phyloP scores from a whole-genome alignment of 768 basidiomycete species.

The Thelephora aurantiotincta region DNA sequence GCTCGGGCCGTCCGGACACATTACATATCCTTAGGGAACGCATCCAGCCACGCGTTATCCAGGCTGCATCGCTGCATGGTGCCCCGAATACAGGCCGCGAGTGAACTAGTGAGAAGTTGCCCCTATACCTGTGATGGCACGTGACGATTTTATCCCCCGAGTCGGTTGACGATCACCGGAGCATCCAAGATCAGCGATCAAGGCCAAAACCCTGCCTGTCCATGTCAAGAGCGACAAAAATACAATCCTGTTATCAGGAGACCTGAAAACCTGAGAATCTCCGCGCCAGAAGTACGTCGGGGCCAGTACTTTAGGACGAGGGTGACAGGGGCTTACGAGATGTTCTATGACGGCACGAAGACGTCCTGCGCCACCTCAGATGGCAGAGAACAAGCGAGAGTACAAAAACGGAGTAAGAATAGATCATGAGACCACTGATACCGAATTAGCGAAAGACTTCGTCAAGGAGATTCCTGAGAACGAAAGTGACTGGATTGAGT shows the following conservation, averaged over 20 bases:
- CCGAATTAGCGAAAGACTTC: constrained; percentile 18
- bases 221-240: constrained; percentile 38
- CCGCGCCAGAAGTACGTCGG: constrained; percentile 92
- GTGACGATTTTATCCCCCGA: constrained; percentile 66
- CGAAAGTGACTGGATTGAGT: constrained; percentile 79
- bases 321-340: constrained; percentile 47
- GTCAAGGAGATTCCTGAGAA: constrained; percentile 72
- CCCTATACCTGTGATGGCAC: constrained; percentile 73
- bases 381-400: constrained; percentile 1
- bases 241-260: constrained; percentile 44
- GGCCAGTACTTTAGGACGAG: constrained; percentile 71
- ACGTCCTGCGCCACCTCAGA: too few relatives aligned
- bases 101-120: too few relatives aligned
- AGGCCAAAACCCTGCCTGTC: constrained; percentile 13
- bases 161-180: constrained; percentile 13
- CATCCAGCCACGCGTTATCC: too few relatives aligned
- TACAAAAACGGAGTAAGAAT: constrained; percentile 2
- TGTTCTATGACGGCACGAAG: constrained; percentile 78
- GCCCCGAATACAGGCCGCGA: too few relatives aligned
- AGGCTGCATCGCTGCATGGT: too few relatives aligned
- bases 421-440: background rate
- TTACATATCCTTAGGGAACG: too few relatives aligned
- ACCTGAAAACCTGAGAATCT: constrained; percentile 42
- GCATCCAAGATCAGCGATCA: constrained; percentile 9
- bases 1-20: too few relatives aligned